A percentile compares a stretch with the other conserved stretches of the same genome.
These are phyloP conservation scores for Onygenales sp. DNA, from an alignment of 2,329 filamentous ascomycete species.

Conservation along the genomic window DNA sequence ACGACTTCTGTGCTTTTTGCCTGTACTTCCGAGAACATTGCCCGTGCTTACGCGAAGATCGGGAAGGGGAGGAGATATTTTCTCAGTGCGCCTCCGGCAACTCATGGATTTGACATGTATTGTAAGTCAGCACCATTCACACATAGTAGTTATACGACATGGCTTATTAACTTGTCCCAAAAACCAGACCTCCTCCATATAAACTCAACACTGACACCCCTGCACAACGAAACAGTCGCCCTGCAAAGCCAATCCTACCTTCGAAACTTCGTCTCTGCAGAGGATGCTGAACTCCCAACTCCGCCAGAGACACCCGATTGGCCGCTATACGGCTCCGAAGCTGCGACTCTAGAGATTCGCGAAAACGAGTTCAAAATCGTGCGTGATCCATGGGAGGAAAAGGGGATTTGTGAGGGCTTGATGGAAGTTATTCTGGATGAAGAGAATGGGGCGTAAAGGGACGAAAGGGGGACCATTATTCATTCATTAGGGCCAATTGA, in stretches of 20 bases:
- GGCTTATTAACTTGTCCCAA: background rate
- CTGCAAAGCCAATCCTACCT: background rate
- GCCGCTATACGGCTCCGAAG: constrained; percentile 1
- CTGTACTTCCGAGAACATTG: constrained; percentile 4
- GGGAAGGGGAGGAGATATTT: constrained; percentile 4
- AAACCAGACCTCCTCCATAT: background rate
- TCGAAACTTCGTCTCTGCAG: background rate
- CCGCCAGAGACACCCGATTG: background rate
- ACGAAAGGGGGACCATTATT: background rate
- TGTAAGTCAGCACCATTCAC: constrained; percentile 8
- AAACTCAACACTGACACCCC: background rate
- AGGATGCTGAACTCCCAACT: background rate
- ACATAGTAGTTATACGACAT: background rate
- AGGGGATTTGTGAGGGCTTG: background rate
- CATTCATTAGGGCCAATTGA: too few species aligned
- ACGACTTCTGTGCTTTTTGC: constrained; percentile 3
- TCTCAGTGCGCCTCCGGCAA: constrained; percentile 1
- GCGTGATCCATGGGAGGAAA: background rate
- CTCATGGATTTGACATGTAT: constrained; percentile 1
- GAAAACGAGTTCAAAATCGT: background rate
- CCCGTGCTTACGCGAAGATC: background rate
- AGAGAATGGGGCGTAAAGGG: background rate
- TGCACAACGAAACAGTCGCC: background rate
- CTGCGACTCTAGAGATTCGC: background rate
- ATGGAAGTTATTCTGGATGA: background rate